These are phyloP conservation scores for Insectozyma bohioensis DNA, from an alignment of 1,139 yeast species.

Conservation along the genomic window DNA sequence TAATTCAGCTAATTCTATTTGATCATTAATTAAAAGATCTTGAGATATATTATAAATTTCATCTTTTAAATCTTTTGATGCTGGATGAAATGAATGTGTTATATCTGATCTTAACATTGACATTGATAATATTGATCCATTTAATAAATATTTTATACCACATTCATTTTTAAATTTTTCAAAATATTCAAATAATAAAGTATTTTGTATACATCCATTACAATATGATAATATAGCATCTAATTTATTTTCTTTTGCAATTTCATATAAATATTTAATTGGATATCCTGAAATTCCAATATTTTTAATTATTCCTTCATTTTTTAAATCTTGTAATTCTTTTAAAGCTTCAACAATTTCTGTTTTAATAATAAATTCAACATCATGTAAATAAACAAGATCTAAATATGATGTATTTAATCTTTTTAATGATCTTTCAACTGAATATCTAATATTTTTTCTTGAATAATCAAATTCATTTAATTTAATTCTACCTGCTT, in stretches of 20 bases:
- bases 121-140: slow-evolving; percentile 90
- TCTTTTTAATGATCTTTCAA: slow-evolving; percentile 63
- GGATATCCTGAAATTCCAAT: slow-evolving; percentile 92
- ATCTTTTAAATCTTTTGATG: slow-evolving; percentile 54
- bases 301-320: slow-evolving; percentile 60
- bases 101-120: slow-evolving; percentile 68
- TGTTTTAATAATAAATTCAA: slow-evolving; percentile 68
- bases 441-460: slow-evolving; percentile 58
- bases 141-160: slow-evolving; percentile 57
- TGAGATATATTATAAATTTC: slow-evolving; percentile 57
- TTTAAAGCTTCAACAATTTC: slow-evolving; percentile 62
- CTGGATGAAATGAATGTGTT: slow-evolving; percentile 84
- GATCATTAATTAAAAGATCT: slow-evolving; percentile 33
- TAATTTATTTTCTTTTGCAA: slow-evolving; percentile 44
- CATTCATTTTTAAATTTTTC: slow-evolving; percentile 52
- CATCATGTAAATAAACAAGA: slow-evolving; percentile 82
- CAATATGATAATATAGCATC: slow-evolving; percentile 81
- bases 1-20: slow-evolving; percentile 72
- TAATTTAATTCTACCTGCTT: slow-evolving; percentile 74
- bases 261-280: slow-evolving; percentile 57
- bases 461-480: slow-evolving; percentile 76
- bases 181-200: slow-evolving; percentile 49
- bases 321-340: slow-evolving; percentile 58
- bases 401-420: slow-evolving; percentile 70
- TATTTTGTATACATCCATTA: slow-evolving; percentile 81